Evolutionary conservation across 257 asterid species (phyloP), one percentile per base, ranked within the genome.

Genomic region (Cordia subcordata): DNA sequence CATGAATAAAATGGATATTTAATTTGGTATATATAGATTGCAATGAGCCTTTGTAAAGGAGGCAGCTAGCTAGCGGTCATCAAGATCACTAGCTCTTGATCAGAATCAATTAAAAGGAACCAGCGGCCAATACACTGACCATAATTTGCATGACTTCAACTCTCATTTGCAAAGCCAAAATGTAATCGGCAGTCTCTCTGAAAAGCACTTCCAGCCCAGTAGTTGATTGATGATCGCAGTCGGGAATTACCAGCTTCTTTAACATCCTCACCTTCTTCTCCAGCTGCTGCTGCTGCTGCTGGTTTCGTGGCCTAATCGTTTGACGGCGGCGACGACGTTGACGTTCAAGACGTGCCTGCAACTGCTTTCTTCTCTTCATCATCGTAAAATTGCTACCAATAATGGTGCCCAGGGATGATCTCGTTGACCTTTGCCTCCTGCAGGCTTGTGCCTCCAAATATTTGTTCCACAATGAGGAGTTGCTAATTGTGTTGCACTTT

Each of bases 151-250:
- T 84, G 56, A 81, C 67, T 59, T 60, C 76, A 47, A 76, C 83
- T 64, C 81, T 76, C 73, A 67, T 77, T 55, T 84, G 72, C 42
- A 86, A 74, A 20, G 77, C 83, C 68, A 75, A 4, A 17, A 86
- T 77, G 39, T 86, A 82, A 61, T 86, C 83, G 5, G 90, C 83
- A 0, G 95, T 75, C 49, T 86, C 87, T 16, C 50, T 57, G 58
- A 84, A 76, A 40, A 84, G 77, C 60, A 72, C 23, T 35, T 79
- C 95, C 44, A 79, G 70, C 8, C 69, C 83, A 67, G 55, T 65
- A 67, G 55, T 65, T 20, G 81, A 71, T 13, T 70, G 78, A 49
- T 82, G 45, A 18, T n/a, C n/a, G n/a, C n/a, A n/a, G 75, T 76
- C 14, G 95, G 93, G 13, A 86, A 27, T 3, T 27, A 27, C 66